These are phyloP conservation scores for Ophiostoma ips DNA, from an alignment of 2,329 filamentous ascomycete species.

Conservation along the genomic window DNA sequence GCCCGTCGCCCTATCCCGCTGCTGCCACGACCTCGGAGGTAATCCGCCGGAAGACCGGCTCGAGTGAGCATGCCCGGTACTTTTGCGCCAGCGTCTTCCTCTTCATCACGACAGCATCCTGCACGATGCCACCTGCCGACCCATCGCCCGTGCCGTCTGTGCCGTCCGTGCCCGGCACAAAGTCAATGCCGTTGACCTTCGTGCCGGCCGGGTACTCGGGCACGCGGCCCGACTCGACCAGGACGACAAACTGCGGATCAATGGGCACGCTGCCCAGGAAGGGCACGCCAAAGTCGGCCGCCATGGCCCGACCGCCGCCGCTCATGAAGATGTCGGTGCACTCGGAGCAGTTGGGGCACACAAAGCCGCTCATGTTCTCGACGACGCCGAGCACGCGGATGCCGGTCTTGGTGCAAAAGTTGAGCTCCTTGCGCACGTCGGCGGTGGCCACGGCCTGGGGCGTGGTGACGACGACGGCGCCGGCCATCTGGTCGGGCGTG, in stretches of 20 bases:
- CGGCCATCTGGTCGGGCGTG: constrained; percentile 56
- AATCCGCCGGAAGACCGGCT: constrained; percentile 53
- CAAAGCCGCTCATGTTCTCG: constrained; percentile 92
- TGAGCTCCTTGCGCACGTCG: constrained; percentile 88
- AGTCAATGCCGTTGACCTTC: constrained; percentile 40
- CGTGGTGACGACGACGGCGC: constrained; percentile 89
- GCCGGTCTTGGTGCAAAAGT: constrained; percentile 77
- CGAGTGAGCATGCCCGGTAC: constrained; percentile 58
- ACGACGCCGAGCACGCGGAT: constrained; percentile 75
- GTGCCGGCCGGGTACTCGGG: constrained; percentile 60
- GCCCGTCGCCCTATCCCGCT: background rate
- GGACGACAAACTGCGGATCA: constrained; percentile 76
- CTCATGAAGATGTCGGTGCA: constrained; percentile 90
- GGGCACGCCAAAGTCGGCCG: constrained; percentile 65
- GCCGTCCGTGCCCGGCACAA: constrained; percentile 18
- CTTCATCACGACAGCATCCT: constrained; percentile 15
- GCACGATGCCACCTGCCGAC: background rate
- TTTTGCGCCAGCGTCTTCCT: constrained; percentile 48
- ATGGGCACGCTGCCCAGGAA: constrained; percentile 84
- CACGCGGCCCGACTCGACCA: constrained; percentile 60
- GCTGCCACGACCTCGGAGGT: constrained; percentile 33
- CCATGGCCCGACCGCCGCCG: constrained; percentile 82
- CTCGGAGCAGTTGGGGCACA: constrained; percentile 68
- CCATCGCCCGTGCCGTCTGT: background rate
- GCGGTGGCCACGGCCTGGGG: constrained; percentile 88